Percentiles rank a stretch among this genome's conserved stretches.
Conservation (phyloP, 1,139 yeast genomes). For the Kodamaea sp. region DNA sequence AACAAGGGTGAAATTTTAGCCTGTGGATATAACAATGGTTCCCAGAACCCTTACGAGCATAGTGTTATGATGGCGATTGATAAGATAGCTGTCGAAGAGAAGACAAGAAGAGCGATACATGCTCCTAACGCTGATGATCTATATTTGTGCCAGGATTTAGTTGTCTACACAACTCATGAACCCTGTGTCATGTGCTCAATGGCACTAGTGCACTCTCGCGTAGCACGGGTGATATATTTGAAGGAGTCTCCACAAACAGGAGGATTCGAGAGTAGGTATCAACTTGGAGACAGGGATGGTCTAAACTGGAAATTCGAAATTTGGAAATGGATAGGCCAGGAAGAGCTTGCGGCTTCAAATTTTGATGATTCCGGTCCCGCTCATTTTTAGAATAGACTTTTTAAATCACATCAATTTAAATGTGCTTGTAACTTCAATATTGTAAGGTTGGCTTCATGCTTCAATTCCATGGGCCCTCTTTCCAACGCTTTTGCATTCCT, state of each 20-base stretch:
- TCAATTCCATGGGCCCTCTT: constrained; percentile 1
- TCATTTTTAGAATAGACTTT: too few relatives aligned
- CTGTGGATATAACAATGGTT: constrained; percentile 22
- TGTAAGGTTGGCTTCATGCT: constrained; percentile 9
- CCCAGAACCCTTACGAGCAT: constrained; percentile 58
- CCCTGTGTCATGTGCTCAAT: constrained; percentile 97
- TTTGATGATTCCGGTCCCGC: too few relatives aligned
- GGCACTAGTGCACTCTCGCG: constrained; percentile 93
- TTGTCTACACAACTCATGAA: constrained; percentile 89
- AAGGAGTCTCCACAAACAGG: constrained; percentile 38
- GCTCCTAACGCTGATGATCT: constrained; percentile 10
- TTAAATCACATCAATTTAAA: background rate
- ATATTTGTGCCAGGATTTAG: constrained; percentile 75
- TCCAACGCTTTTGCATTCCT: constrained; percentile 12
- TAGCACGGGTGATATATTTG: constrained; percentile 67
- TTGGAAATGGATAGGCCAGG: constrained; percentile 59
- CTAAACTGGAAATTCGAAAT: constrained; percentile 82
- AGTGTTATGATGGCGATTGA: constrained; percentile 73
- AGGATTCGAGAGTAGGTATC: constrained; percentile 65
- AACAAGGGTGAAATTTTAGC: constrained; percentile 20
- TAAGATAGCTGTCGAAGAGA: constrained; percentile 54
- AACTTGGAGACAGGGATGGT: constrained; percentile 69
- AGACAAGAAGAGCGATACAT: constrained; percentile 24
- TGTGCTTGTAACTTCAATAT: constrained; percentile 5
- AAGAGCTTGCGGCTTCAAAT: constrained; percentile 6